Percentiles rank a stretch among this genome's conserved stretches.
phyloP scores from a whole-genome alignment of 2,329 filamentous ascomycete species.

The Curvularia lunata region DNA sequence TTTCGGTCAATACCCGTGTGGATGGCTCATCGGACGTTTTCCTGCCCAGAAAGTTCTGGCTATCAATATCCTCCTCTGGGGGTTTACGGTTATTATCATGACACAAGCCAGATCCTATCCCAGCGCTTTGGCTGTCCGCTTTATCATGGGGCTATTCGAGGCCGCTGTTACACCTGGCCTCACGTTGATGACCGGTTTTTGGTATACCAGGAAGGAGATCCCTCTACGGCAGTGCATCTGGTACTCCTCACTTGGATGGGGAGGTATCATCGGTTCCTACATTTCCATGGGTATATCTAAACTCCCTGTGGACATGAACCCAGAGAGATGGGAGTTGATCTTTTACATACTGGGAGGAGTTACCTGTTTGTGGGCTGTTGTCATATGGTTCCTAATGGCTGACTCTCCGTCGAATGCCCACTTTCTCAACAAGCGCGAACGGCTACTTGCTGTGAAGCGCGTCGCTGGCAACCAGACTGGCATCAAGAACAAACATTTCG shows the following conservation, averaged over 20 bases:
- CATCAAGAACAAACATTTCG: conserved; percentile 59
- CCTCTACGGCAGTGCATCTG: conserved; percentile 57
- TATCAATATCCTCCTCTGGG: conserved; percentile 44
- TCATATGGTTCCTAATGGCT: conserved; percentile 61
- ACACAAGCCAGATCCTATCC: conserved; percentile 33
- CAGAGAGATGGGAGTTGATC: conserved; percentile 50
- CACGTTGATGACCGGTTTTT: conserved; percentile 71
- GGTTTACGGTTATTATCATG: conserved; percentile 43
- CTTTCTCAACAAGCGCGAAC: conserved; percentile 25
- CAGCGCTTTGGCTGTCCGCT: conserved; percentile 39
- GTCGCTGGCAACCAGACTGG: conserved; percentile 56
- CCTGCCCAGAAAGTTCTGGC: conserved; percentile 48
- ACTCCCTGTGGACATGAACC: conserved; percentile 8
- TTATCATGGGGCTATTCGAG: conserved; percentile 62
- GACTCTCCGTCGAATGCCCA: conserved; percentile 48
- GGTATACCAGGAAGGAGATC: conserved; percentile 68
- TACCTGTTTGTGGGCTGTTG: conserved; percentile 42
- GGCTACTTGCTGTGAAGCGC: conserved; percentile 47
- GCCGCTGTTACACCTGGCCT: conserved; percentile 58
- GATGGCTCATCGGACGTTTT: conserved; percentile 49
- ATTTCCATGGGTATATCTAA: conserved; percentile 62
- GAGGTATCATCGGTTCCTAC: conserved; percentile 63
- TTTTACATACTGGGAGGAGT: conserved; percentile 64
- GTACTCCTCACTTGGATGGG: conserved; percentile 62
- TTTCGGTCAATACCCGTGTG: conserved; percentile 53